Conservation (phyloP, 2,329 filamentous ascomycete genomes). For the Neofusicoccum sp. region DNA sequence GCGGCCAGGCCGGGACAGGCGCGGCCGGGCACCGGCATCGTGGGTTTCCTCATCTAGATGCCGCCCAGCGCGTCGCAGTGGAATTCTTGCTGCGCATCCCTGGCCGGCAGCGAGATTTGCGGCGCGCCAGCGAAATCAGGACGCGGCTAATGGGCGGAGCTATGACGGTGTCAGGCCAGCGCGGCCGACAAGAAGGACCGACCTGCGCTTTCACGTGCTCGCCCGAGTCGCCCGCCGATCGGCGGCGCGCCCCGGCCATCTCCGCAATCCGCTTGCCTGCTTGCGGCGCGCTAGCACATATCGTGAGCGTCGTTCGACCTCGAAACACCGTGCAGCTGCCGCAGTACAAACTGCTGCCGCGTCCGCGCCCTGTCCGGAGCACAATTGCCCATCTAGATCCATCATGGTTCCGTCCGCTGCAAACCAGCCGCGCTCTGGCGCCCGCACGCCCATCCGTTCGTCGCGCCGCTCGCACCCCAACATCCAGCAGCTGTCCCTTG, state of each 20-base stretch:
- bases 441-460: slow-evolving; percentile 23
- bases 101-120: slow-evolving; percentile 2
- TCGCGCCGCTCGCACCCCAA: slow-evolving; percentile 61
- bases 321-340: neutral
- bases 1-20: neutral
- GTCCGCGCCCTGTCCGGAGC: neutral
- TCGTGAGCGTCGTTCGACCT: slow-evolving; percentile 16
- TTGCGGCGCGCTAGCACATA: slow-evolving; percentile 9
- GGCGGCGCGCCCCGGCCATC: neutral
- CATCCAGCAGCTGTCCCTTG: slow-evolving; percentile 62
- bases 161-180: neutral
- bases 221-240: neutral
- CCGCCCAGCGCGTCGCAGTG: neutral
- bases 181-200: slow-evolving; percentile 9
- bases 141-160: slow-evolving; percentile 3
- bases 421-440: slow-evolving; percentile 13
- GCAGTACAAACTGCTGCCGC: slow-evolving; percentile 11
- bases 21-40: neutral
- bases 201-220: slow-evolving; percentile 1
- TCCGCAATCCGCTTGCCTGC: slow-evolving; percentile 13
- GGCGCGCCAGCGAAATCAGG: neutral
- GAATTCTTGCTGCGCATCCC: slow-evolving; percentile 4
- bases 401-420: slow-evolving; percentile 15
- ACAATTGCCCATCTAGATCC: neutral
- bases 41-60: slow-evolving; percentile 12